Percentiles rank a stretch among this genome's conserved stretches.
phyloP scores from a whole-genome alignment of 495 filamentous ascomycete species.

The Podospora sp. region DNA sequence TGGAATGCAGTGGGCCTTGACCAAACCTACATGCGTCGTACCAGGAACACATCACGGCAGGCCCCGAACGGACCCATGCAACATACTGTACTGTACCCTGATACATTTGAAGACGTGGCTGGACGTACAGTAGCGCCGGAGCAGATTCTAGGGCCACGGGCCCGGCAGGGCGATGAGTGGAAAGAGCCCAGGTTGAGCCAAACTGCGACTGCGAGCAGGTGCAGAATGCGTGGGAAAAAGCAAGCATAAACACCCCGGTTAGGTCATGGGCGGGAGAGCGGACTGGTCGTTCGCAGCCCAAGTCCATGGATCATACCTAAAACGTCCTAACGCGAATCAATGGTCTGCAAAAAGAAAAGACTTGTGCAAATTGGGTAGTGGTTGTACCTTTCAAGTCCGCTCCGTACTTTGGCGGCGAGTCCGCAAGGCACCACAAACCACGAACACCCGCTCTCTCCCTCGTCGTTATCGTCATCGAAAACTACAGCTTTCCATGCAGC shows the following conservation, averaged over 20 bases:
- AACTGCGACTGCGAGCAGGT: neutral
- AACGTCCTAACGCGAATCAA: conserved; percentile 10
- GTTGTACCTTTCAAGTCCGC: neutral
- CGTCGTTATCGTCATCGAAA: conserved; percentile 14
- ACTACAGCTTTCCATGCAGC: neutral
- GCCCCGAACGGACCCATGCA: conserved; percentile 17
- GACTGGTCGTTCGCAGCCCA: neutral
- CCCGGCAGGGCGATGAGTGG: conserved; percentile 8
- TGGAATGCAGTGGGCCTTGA: conserved; percentile 29
- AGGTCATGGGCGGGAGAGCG: neutral
- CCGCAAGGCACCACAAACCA: neutral
- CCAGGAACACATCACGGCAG: conserved; percentile 28
- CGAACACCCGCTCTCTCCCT: neutral
- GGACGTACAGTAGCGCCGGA: conserved; percentile 20
- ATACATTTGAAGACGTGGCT: conserved; percentile 20
- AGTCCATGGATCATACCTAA: neutral
- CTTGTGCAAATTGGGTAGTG: neutral
- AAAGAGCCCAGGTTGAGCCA: neutral
- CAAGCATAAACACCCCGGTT: conserved; percentile 12
- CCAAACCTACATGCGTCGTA: conserved; percentile 14
- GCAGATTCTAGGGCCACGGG: conserved; percentile 8
- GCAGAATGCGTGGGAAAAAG: conserved; percentile 18
- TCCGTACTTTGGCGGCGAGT: neutral
- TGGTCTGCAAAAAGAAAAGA: neutral
- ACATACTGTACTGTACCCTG: conserved; percentile 15